These are phyloP conservation scores for Astrothelium subdiscretum DNA, from an alignment of 495 filamentous ascomycete genomes.

Conservation along the genomic window DNA sequence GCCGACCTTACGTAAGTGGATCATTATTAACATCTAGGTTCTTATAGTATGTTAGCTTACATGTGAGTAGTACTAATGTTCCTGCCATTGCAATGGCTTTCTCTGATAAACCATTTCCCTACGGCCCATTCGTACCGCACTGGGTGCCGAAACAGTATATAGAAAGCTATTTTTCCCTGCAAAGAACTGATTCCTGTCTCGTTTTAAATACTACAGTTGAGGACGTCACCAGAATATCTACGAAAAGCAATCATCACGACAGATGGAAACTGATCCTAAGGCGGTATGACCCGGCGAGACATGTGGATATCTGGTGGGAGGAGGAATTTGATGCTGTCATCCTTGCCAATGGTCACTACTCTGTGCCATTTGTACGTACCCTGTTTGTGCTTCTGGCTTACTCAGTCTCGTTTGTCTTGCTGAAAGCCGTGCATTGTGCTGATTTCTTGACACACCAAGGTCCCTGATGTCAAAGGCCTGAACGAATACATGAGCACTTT, in stretches of 20 bases:
- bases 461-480: conserved; percentile 35
- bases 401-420: neutral
- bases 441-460: conserved; percentile 13
- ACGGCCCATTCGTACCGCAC: conserved; percentile 41
- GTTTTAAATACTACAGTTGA: conserved; percentile 39
- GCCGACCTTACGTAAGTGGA: conserved; percentile 33
- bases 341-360: conserved; percentile 41
- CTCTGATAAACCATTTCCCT: conserved; percentile 36
- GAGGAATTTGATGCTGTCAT: conserved; percentile 40
- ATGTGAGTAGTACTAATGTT: conserved; percentile 34
- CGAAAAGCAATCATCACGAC: conserved; percentile 6
- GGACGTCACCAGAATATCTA: conserved; percentile 28
- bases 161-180: conserved; percentile 35
- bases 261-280: conserved; percentile 37
- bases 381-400: neutral
- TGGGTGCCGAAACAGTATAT: conserved; percentile 38
- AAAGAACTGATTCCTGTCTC: conserved; percentile 29
- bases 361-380: conserved; percentile 35
- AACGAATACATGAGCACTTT: conserved; percentile 28
- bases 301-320: conserved; percentile 38
- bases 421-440: too few species aligned
- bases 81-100: conserved; percentile 41
- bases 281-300: conserved; percentile 27
- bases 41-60: neutral
- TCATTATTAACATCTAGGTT: too few species aligned